These are phyloP conservation scores for Thinopyrum elongatum DNA, from an alignment of 176 grass and related monocot species.

Conservation along the genomic window DNA sequence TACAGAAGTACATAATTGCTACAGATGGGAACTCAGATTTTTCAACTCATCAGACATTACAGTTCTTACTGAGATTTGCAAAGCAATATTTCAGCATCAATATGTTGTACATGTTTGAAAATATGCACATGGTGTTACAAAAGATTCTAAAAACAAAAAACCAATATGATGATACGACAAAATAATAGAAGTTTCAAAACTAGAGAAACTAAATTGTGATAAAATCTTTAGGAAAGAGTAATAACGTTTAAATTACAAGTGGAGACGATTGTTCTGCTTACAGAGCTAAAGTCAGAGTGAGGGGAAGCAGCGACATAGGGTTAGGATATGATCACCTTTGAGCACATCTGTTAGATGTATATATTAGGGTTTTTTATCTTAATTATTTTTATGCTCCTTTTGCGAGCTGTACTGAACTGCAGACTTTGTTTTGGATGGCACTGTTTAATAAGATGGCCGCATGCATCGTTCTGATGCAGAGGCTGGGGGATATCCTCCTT, in stretches of 20 bases:
- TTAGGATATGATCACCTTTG: not conserved
- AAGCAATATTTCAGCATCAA: not conserved
- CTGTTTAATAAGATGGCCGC: too few species aligned
- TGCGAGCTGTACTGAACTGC: too few species aligned
- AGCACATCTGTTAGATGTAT: not conserved
- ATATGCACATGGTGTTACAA: not conserved
- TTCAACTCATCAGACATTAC: not conserved
- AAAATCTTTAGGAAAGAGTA: not conserved
- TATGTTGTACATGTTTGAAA: not conserved
- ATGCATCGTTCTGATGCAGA: too few species aligned
- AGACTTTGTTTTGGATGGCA: too few species aligned
- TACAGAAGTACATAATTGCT: not conserved
- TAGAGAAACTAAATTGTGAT: not conserved
- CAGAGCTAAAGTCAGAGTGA: not conserved
- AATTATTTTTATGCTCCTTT: too few species aligned
- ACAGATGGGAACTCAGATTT: not conserved
- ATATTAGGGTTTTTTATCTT: too few species aligned
- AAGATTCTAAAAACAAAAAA: not conserved
- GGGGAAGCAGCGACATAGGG: not conserved
- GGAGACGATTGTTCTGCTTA: not conserved
- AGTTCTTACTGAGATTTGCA: not conserved
- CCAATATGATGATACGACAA: not conserved
- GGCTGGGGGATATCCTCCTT: too few species aligned
- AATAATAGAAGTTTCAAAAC: not conserved
- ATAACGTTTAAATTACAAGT: not conserved